Conservation (phyloP, 306 rosid species). For the Fragaria ananassa region DNA sequence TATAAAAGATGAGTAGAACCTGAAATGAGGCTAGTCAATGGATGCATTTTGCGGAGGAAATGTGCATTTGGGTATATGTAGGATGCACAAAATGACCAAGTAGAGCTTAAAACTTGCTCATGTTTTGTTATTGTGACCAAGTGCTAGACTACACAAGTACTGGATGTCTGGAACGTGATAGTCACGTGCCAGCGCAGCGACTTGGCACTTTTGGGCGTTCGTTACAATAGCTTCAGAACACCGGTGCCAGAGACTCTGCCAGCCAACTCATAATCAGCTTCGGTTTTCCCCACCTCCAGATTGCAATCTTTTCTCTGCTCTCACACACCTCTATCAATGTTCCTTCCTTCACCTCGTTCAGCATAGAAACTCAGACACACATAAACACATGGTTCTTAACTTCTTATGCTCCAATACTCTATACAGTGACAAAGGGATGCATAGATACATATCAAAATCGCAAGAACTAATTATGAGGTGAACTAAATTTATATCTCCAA, state of each 20-base stretch:
- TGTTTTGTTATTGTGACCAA: not conserved
- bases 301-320: not conserved
- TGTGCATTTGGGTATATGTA: too few species aligned
- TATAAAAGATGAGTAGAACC: not conserved
- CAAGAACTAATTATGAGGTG: not conserved
- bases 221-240: slow-evolving; percentile 3
- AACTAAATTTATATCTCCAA: not conserved
- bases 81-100: not conserved
- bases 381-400: not conserved
- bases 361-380: not conserved
- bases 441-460: not conserved
- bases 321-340: not conserved
- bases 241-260: not conserved
- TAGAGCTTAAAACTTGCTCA: not conserved
- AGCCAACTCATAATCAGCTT: slow-evolving; percentile 13
- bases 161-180: slow-evolving; percentile 20
- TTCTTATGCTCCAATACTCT: not conserved
- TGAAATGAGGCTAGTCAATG: not conserved
- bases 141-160: not conserved
- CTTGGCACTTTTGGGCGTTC: not conserved
- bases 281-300: not conserved
- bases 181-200: slow-evolving; percentile 11
- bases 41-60: not conserved
- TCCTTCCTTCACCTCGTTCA: not conserved
- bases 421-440: not conserved